Conservation (phyloP, 2,329 filamentous ascomycete species). For the Cordyceps fumosorosea region DNA sequence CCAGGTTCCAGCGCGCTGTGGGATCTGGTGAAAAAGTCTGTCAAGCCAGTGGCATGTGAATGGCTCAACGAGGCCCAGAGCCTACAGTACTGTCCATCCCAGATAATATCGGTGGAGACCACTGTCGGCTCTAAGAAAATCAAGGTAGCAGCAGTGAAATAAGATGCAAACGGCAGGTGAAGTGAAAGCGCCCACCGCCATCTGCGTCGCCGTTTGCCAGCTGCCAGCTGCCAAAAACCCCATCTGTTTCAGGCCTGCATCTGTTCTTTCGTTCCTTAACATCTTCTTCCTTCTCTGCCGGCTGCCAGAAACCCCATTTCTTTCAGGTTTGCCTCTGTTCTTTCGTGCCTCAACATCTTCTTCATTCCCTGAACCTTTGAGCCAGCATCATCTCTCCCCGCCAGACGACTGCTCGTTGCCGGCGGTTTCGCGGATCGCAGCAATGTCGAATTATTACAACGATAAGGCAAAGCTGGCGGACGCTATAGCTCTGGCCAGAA, state of each 20-base stretch:
- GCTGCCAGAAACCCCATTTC: background rate
- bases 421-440: too few species aligned
- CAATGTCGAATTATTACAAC: background rate
- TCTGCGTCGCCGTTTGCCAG: background rate
- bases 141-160: background rate
- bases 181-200: background rate
- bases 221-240: background rate
- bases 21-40: constrained; percentile 46
- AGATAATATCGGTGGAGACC: constrained; percentile 30
- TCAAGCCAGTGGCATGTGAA: constrained; percentile 43
- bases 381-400: background rate
- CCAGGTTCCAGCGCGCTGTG: constrained; percentile 51
- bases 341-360: background rate
- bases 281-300: background rate
- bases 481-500: constrained; percentile 10
- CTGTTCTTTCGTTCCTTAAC: background rate
- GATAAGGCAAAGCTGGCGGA: constrained; percentile 5
- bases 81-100: constrained; percentile 25
- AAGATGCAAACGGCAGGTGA: background rate
- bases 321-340: too few species aligned
- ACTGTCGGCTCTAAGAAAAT: constrained; percentile 27
- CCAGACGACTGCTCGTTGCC: background rate
- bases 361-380: background rate
- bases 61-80: constrained; percentile 39
- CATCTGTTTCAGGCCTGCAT: background rate